Conservation (phyloP, 2,329 filamentous ascomycete species). For the Microascus cirrosus region DNA sequence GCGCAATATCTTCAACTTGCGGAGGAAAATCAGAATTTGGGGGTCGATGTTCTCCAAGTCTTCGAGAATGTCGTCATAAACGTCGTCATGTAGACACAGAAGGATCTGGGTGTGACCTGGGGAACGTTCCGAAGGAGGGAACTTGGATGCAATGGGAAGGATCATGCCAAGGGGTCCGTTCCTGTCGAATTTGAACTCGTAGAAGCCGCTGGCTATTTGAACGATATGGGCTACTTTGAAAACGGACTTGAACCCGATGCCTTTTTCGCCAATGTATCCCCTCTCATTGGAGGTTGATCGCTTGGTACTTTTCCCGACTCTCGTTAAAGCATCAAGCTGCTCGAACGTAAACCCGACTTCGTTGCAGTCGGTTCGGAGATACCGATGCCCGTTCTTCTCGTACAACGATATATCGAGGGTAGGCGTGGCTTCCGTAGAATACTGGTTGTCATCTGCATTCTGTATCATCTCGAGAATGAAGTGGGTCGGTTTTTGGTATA, state of each 20-base stretch:
- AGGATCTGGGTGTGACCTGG: conserved; percentile 2
- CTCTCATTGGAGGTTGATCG: conserved; percentile 2
- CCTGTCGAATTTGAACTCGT: conserved; percentile 18
- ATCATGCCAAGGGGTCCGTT: conserved; percentile 20
- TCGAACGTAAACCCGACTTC: conserved; percentile 18
- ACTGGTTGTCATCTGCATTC: conserved; percentile 26
- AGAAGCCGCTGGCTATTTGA: conserved; percentile 16
- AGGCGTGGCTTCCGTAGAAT: conserved; percentile 7
- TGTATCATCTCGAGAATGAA: conserved; percentile 26
- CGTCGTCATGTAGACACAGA: not conserved
- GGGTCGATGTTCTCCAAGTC: conserved; percentile 12
- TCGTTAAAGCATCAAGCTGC: conserved; percentile 21
- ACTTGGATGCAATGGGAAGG: conserved; percentile 11
- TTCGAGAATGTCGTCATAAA: conserved; percentile 6
- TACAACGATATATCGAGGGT: conserved; percentile 8
- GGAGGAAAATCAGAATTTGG: conserved; percentile 16
- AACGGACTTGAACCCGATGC: conserved; percentile 24
- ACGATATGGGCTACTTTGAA: conserved; percentile 20
- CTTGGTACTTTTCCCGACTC: conserved; percentile 21
- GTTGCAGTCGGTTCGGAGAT: conserved; percentile 16
- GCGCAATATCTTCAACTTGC: conserved; percentile 8
- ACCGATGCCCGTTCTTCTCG: conserved; percentile 10
- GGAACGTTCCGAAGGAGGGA: not conserved
- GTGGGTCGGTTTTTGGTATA: conserved; percentile 18
- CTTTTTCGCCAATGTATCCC: conserved; percentile 23